Evolutionary conservation across 148 eudicot genomes (phyloP).

Genomic region (Rhododendron vialii): DNA sequence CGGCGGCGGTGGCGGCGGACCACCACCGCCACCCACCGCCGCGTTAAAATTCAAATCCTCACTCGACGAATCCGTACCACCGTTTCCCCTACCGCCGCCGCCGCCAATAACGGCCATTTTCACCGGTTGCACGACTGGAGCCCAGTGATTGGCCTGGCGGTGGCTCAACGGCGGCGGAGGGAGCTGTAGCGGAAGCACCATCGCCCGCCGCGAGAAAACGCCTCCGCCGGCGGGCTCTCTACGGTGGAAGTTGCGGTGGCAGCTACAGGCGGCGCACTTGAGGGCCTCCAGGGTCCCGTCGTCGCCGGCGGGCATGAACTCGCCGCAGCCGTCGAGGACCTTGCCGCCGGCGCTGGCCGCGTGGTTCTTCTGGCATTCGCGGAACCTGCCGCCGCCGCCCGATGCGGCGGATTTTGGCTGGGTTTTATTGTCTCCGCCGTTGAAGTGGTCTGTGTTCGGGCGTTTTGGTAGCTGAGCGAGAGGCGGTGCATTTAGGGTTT

Average conservation of each 20-base stretch:
- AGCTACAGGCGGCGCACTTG: constrained; percentile 45
- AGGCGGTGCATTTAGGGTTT: constrained; percentile 6
- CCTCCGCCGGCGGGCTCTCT: constrained; percentile 10
- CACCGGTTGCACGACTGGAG: constrained; percentile 20
- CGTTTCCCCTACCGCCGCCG: constrained; percentile 16
- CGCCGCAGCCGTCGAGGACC: constrained; percentile 51
- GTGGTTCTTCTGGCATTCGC: constrained; percentile 51
- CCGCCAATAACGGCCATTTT: constrained; percentile 27
- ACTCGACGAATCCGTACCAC: constrained; percentile 46
- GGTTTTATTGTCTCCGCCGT: neutral
- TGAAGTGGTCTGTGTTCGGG: constrained; percentile 4
- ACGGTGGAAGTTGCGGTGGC: constrained; percentile 57
- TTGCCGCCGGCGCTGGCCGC: constrained; percentile 51
- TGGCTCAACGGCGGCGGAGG: constrained; percentile 32
- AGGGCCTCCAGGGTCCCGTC: constrained; percentile 38
- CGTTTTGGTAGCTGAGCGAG: neutral
- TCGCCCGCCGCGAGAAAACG: neutral
- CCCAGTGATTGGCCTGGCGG: constrained; percentile 9
- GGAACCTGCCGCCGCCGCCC: constrained; percentile 13
- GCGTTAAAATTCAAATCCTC: constrained; percentile 37
- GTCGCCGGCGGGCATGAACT: constrained; percentile 44
- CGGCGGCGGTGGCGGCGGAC: constrained; percentile 11
- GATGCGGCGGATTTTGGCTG: constrained; percentile 17
- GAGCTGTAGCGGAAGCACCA: constrained; percentile 34
- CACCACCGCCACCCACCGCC: neutral